phyloP scores from a whole-genome alignment of 2,329 filamentous ascomycete species.

The Cordyceps tenuipes region DNA sequence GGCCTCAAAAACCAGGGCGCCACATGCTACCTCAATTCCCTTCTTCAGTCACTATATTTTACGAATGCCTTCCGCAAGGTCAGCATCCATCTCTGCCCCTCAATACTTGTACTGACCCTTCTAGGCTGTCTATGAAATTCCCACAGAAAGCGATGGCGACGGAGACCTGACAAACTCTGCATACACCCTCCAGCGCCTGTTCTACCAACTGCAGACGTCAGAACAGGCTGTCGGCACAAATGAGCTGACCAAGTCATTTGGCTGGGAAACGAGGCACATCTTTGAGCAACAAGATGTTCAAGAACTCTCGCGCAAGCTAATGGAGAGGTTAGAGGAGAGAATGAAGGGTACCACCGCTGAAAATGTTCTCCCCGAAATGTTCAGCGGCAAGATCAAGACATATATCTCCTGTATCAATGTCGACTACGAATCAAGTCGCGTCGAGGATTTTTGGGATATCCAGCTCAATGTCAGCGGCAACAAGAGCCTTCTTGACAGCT shows the following conservation, averaged over 20 bases:
- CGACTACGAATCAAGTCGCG: slow-evolving; percentile 88
- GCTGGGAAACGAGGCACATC: slow-evolving; percentile 95
- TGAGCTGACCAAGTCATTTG: slow-evolving; percentile 92
- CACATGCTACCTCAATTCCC: slow-evolving; percentile 79
- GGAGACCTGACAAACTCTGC: slow-evolving; percentile 78
- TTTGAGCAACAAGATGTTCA: slow-evolving; percentile 99
- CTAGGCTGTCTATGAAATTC: slow-evolving; percentile 92
- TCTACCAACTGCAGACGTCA: slow-evolving; percentile 89
- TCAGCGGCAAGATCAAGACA: slow-evolving; percentile 96
- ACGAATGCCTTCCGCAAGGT: slow-evolving; percentile 92
- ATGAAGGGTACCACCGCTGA: slow-evolving; percentile 96
- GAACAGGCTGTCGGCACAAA: slow-evolving; percentile 77
- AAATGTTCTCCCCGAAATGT: slow-evolving; percentile 80
- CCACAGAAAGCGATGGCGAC: slow-evolving; percentile 79
- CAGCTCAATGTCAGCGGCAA: slow-evolving; percentile 95
- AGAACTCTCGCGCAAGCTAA: slow-evolving; percentile 89
- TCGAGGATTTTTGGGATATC: slow-evolving; percentile 98
- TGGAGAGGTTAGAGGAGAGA: slow-evolving; percentile 93
- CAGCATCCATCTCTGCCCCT: slow-evolving; percentile 14
- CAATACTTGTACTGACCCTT: slow-evolving; percentile 13
- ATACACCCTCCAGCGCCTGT: slow-evolving; percentile 86
- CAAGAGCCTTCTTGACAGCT: slow-evolving; percentile 86
- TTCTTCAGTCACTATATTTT: slow-evolving; percentile 77
- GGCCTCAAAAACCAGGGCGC: slow-evolving; percentile 95
- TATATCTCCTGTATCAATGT: slow-evolving; percentile 99